Evolutionary conservation across 495 filamentous ascomycete genomes (phyloP).

Genomic region (Hypoxylon intermedium): DNA sequence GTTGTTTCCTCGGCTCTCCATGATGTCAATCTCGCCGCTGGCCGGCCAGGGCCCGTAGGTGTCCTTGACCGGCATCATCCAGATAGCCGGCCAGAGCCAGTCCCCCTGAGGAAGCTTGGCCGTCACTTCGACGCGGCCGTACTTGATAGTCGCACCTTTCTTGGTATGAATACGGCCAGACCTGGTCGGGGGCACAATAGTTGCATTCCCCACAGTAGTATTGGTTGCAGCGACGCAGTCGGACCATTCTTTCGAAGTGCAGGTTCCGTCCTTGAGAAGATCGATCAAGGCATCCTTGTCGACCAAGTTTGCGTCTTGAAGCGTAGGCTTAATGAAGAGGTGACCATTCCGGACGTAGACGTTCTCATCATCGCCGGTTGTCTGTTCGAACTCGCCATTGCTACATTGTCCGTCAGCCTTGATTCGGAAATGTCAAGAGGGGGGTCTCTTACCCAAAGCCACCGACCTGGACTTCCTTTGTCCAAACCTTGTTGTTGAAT

Average conservation of each 20-base stretch:
- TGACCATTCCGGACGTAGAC: slow-evolving; percentile 71
- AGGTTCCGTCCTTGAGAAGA: slow-evolving; percentile 67
- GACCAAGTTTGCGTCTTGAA: slow-evolving; percentile 71
- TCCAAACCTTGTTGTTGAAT: slow-evolving; percentile 71
- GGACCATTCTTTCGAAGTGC: slow-evolving; percentile 61
- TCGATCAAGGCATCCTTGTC: slow-evolving; percentile 68
- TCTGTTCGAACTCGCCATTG: slow-evolving; percentile 82
- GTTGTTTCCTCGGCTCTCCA: slow-evolving; percentile 81
- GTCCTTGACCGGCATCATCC: slow-evolving; percentile 81
- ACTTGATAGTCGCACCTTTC: slow-evolving; percentile 73
- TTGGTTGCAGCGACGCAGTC: slow-evolving; percentile 69
- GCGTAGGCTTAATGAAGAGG: slow-evolving; percentile 77
- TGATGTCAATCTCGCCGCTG: slow-evolving; percentile 87
- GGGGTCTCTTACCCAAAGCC: slow-evolving; percentile 73
- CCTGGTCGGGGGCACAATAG: slow-evolving; percentile 78
- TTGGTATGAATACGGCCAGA: slow-evolving; percentile 80
- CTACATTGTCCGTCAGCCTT: slow-evolving; percentile 48
- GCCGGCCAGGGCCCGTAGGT: slow-evolving; percentile 79
- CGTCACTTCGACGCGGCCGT: slow-evolving; percentile 80
- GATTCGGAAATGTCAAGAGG: not conserved
- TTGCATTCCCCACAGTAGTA: slow-evolving; percentile 71
- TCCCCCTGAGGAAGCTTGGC: slow-evolving; percentile 78
- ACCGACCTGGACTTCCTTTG: slow-evolving; percentile 78
- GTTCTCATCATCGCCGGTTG: slow-evolving; percentile 73
- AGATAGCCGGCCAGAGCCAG: slow-evolving; percentile 92